These are phyloP conservation scores for Tricladium varicosporioides DNA, from an alignment of 2,329 filamentous ascomycete genomes.

Conservation along the genomic window DNA sequence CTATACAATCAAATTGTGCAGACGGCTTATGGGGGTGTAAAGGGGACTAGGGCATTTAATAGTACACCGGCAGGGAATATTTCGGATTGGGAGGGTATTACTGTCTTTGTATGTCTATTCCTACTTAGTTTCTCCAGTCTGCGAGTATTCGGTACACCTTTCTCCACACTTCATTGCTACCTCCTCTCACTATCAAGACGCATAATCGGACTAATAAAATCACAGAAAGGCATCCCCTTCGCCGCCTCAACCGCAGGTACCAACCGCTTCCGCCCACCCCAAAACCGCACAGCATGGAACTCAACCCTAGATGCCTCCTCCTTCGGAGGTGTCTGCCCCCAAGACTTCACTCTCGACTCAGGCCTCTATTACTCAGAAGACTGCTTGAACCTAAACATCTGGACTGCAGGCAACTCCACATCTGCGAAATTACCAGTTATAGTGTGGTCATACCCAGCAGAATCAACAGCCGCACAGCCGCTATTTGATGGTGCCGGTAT, in stretches of 20 bases:
- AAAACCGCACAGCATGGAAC: constrained; percentile 24
- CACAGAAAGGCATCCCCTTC: constrained; percentile 36
- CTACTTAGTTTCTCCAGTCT: no score
- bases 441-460: constrained; percentile 32
- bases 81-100: constrained; percentile 8
- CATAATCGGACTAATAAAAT: not conserved
- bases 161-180: no score
- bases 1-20: constrained; percentile 15
- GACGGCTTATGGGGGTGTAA: constrained; percentile 13
- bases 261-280: constrained; percentile 38
- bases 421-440: constrained; percentile 29
- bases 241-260: constrained; percentile 39
- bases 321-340: constrained; percentile 32
- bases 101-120: not conserved
- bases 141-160: no score
- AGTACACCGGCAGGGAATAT: constrained; percentile 11
- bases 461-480: constrained; percentile 15
- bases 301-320: constrained; percentile 25
- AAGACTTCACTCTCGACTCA: constrained; percentile 17
- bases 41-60: constrained; percentile 17
- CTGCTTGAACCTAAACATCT: constrained; percentile 45
- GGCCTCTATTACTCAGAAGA: constrained; percentile 36
- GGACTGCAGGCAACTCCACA: constrained; percentile 28
- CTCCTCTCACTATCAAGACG: no score
- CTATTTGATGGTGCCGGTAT: constrained; percentile 24